Evolutionary conservation across 176 grass and related monocot genomes (phyloP), one percentile per base, ranked within the genome.

Genomic region (Pontederia paniculata): DNA sequence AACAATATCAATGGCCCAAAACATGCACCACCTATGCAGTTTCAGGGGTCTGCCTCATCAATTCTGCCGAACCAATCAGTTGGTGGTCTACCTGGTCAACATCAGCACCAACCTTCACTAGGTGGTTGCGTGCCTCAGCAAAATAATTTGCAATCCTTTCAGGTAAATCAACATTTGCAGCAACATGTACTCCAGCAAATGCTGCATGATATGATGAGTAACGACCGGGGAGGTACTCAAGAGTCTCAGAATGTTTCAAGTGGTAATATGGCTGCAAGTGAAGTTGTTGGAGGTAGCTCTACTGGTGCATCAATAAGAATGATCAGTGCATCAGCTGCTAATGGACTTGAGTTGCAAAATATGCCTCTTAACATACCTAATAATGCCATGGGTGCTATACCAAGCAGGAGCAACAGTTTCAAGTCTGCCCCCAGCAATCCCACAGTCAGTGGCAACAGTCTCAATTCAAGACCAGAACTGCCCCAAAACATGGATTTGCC

Each of bases 141-240:
- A 65, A 79, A 65, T 69, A 53, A 42, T 58, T 45, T 71, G 63
- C 76, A 74, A 19, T 65, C 79, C 51, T 45, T 73, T 14, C 70
- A 77, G 12, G 28, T 46, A n/a, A 74, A 42, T 48, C 53, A 81
- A 57, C 85, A 96, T 12, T 66, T 81, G 54, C 82, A 81, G 58
- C 86, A 90, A 16, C 86, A 81, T 76, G 80, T 77, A n/a, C 16
- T 84, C 41, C 84, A 97, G 65, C 80, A 97, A 69, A 65, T 97
- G 46, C 61, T 97, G 65, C 86, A 97, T 60, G 93, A 90, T 60
- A 76, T 80, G 17, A 84, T 80, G 74, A 87, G 81, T 66, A 77
- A 83, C 19, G 86, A 74, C 23, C 61, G 51, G 37, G 72, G 54
- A 0, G 49, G 22, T 9, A 73, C 75, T 14, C 84, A 82, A 12